Percentiles rank a stretch among this genome's conserved stretches.
phyloP scores from a whole-genome alignment of 495 filamentous ascomycete genomes.

The Clohesyomyces aquaticus region DNA sequence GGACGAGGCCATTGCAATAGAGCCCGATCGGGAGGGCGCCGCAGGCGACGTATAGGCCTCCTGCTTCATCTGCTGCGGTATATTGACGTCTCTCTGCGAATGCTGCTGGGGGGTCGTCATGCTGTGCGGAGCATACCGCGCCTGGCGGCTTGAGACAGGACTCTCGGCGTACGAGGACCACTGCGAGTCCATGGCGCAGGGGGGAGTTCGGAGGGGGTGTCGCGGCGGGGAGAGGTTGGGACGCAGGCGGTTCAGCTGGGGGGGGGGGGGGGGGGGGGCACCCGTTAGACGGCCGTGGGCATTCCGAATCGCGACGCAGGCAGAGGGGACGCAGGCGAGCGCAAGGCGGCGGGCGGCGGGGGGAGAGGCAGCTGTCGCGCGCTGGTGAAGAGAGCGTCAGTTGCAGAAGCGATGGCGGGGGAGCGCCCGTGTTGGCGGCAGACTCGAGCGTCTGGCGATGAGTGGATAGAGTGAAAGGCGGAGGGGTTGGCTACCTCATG shows the following conservation, averaged over 20 bases:
- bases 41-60: slow-evolving; percentile 43
- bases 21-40: slow-evolving; percentile 42
- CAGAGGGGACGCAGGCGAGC: neutral
- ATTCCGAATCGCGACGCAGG: slow-evolving; percentile 33
- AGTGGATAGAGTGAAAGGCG: slow-evolving; percentile 2
- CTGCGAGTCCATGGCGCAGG: slow-evolving; percentile 38
- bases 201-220: slow-evolving; percentile 11
- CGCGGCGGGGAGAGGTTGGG: slow-evolving; percentile 8
- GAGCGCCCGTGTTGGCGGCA: neutral
- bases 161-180: slow-evolving; percentile 41
- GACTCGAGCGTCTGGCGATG: slow-evolving; percentile 6
- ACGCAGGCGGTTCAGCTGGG: slow-evolving; percentile 39
- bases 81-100: slow-evolving; percentile 28
- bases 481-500: slow-evolving; percentile 7
- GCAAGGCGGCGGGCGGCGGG: slow-evolving; percentile 7
- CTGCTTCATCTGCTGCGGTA: slow-evolving; percentile 33
- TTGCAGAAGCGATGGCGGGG: neutral
- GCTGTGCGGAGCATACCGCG: slow-evolving; percentile 41
- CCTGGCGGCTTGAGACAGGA: slow-evolving; percentile 37
- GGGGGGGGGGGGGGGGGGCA: no score
- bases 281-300: slow-evolving; percentile 30
- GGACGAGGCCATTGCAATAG: slow-evolving; percentile 45
- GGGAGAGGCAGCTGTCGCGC: neutral
- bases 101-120: slow-evolving; percentile 34
- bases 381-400: slow-evolving; percentile 14